Evolutionary conservation across 192 early-diverging fungal genomes (phyloP), one percentile per base, ranked within the genome.

Genomic region (Linnemannia hyalina): DNA sequence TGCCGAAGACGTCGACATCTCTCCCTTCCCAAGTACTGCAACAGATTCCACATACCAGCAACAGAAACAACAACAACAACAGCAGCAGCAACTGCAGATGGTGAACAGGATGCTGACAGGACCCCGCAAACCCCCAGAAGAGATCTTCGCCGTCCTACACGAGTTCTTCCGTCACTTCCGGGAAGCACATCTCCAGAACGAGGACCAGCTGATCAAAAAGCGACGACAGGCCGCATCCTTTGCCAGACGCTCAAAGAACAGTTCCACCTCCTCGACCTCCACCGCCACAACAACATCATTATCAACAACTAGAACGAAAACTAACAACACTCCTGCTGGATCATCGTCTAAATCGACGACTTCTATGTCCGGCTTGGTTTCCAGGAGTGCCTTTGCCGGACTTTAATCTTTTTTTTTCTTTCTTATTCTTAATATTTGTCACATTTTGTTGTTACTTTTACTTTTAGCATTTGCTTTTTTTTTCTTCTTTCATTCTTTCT

Each of bases 181-280:
- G 11, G 84, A 86, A 57, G 84, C 84, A 1, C 79, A 86, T 76
- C 57, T 81, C 8, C 84, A 86, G 73, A 86, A 86, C 65, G 84
- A 86, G 47, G 84, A 86, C 5, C 46, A n/a, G 20, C 10, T 32
- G 80, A 73, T 77, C 52, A 79, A 79, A 10, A 76, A 80, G n/a
- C 77, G 57, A 23, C 74, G 84, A 26, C 78, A 81, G 70, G 83
- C 83, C 10, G 83, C 83, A 3, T 55, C 76, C 7, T 41, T 69
- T 13, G 65, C 78, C 52, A 20, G n/a, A 29, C 23, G 35, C 35
- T 71, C 76, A 35, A 76, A 79, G 38, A 69, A 70, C 22, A 20
- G 10, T 11, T 49, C 36, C 7, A 26, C 60, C 0, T 47, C 79
- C 5, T 5, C 55, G 0, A 32, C 40, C 0, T 29, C 68, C 32